Evolutionary conservation across 176 grass and related monocot genomes (phyloP), one percentile per base, ranked within the genome.

Genomic region (Rhynchospora pubera): DNA sequence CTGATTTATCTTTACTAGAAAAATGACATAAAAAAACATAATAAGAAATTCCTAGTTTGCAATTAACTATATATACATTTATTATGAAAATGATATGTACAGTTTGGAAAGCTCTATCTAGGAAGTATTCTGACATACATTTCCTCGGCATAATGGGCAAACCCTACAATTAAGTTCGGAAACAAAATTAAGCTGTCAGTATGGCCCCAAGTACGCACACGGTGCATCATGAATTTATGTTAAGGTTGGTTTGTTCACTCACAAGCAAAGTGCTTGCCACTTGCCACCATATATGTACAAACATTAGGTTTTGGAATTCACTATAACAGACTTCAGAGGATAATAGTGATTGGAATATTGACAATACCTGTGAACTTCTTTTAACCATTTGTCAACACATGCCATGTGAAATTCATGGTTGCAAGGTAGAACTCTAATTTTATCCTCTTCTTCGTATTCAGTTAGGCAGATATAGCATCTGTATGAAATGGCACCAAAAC

Each of bases 301-400:
- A 44, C n/a, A 7, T 57, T 56, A 58, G 23, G 11, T 23, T 43
- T 79, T 30, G 43, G 9, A 24, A 44, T 43, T 16, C 46, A 8
- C 7, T 12, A 1, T 0, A 84, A 44, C n/a, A 46, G 22, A 15
- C 28, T 80, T 59, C 16, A 1, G 12, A 42, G 39, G 42, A 32
- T 72, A 83, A 16, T 77, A 30, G 11, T 43, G 65, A 59, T 22
- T 3, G 59, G 24, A 45, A 9, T 34, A 58, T 2, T 34, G 44
- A 59, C 19, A 13, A 63, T 91, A 94, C 94, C 94, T 80, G 79
- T 94, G 92, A 59, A 97, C 76, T 89, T 97, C 88, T 92, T 97
- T 97, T 60, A 97, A 92, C 94, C 94, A 97, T 63, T 97, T 97
- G 65, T 97, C 94, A 53, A 94, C 90, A 82, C 94, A 97, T 9